Evolutionary conservation across 768 basidiomycete genomes (phyloP).

Genomic region (Lactifluus volemus): DNA sequence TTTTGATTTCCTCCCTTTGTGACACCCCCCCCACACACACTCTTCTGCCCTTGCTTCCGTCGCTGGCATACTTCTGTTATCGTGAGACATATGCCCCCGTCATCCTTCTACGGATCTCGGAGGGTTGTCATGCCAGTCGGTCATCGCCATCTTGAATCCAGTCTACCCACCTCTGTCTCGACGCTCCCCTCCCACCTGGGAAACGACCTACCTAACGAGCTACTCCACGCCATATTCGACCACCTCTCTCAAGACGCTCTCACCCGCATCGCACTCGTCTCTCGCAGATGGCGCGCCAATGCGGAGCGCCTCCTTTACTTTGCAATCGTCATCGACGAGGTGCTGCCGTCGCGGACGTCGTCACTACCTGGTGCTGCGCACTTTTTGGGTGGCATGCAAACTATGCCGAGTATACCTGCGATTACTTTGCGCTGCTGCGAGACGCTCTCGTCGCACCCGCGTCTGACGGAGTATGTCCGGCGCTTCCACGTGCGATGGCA

Average conservation of each 20-base stretch:
- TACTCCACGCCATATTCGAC: constrained; percentile 40
- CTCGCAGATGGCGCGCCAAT: constrained; percentile 35
- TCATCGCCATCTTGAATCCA: not conserved
- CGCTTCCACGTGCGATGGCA: constrained; percentile 50
- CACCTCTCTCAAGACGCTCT: constrained; percentile 28
- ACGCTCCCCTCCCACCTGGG: not conserved
- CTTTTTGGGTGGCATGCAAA: not conserved
- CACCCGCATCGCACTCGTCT: constrained; percentile 35
- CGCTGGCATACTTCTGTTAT: too few species aligned
- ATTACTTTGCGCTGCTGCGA: constrained; percentile 44
- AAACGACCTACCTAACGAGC: constrained; percentile 44
- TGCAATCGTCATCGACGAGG: constrained; percentile 40
- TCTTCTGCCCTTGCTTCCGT: too few species aligned
- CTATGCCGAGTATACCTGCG: constrained; percentile 19
- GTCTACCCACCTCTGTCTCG: not conserved
- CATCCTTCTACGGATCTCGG: too few species aligned
- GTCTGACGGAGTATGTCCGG: constrained; percentile 39
- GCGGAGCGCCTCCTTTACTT: constrained; percentile 55
- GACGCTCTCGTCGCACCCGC: constrained; percentile 37
- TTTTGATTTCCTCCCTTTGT: too few species aligned
- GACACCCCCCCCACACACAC: not conserved
- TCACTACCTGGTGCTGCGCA: constrained; percentile 22
- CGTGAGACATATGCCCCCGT: too few species aligned
- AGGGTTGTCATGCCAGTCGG: not conserved
- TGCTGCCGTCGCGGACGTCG: constrained; percentile 34